phyloP scores from a whole-genome alignment of 2,329 filamentous ascomycete genomes.

The Cordyceps cateniannulata region DNA sequence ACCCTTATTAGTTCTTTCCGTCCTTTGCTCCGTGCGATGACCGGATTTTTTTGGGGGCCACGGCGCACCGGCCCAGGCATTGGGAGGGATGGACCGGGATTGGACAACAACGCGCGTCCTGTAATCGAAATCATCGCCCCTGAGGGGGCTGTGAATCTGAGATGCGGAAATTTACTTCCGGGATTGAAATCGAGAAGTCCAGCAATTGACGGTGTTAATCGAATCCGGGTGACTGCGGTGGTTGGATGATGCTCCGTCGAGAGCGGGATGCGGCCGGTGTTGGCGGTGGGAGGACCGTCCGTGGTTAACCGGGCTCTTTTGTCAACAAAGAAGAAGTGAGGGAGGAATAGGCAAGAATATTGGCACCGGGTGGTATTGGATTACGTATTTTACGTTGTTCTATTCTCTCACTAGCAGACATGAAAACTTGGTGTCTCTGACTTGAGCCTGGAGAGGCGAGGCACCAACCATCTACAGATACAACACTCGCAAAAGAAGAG shows the following conservation, averaged over 20 bases:
- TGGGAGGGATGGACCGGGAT: background rate
- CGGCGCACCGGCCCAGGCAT: background rate
- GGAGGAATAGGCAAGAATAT: too few species aligned
- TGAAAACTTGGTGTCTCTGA: too few species aligned
- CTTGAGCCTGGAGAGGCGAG: too few species aligned
- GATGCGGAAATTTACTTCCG: background rate
- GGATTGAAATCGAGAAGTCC: background rate
- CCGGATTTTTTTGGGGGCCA: background rate
- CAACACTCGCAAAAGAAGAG: too few species aligned
- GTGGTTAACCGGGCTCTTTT: background rate
- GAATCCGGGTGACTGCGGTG: background rate
- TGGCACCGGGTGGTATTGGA: too few species aligned
- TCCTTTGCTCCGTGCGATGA: background rate
- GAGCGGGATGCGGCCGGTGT: background rate
- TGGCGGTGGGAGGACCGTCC: background rate
- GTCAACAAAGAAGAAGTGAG: background rate
- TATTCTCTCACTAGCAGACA: too few species aligned
- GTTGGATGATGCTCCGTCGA: background rate
- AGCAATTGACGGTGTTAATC: background rate
- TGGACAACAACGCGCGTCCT: conserved; percentile 2
- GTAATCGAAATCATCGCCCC: background rate
- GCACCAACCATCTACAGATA: too few species aligned
- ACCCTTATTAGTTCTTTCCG: background rate
- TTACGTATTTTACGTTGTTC: too few species aligned
- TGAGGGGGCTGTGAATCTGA: background rate